Evolutionary conservation across 768 basidiomycete genomes (phyloP), one percentile per base, ranked within the genome.

Genomic region (Leccinum incarnatum): DNA sequence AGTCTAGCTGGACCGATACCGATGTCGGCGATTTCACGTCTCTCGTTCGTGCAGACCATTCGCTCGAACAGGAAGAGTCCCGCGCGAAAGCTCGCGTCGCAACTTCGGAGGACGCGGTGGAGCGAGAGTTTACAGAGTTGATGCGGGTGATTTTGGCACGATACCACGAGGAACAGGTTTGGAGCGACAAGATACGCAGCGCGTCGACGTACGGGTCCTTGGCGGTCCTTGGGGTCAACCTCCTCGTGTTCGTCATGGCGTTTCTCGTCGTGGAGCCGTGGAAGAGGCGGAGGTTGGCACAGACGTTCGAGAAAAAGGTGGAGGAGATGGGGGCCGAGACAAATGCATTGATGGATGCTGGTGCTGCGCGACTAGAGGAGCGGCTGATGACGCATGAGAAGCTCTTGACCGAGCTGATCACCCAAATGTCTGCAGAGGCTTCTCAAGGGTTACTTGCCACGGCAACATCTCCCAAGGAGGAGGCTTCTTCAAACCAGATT

Each of bases 81-180:
- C 77, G 80, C 10, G 84, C 90, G 1, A 95, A 96, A 67, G 73
- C 71, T 7, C 80, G 78, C 17, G 87, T 91, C 3, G 80, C 82
- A 21, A 80, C 84, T 42, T 81, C 84, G 2, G 97, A 99, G 65
- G 82, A 84, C 53, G 83, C 82, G 2, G 92, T 94, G 17, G 97
- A 99, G 64, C 82, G 83, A 48, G 91, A 89, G 65, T 97, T 98
- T 71, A 87, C 81, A 67, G 88, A 86, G 69, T 81, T 98, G 63
- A 91, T 96, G 88, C 86, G 86, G 56, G 79, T 83, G 10, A 98
- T 98, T 67, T 81, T 99, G 58, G 86, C 84, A 51, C 83, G 96
- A 40, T 98, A 98, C 73, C 96, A 98, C 76, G 96, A 98, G 75
- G 97, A 99, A 71, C 97, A 99, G 72, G 86, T 98, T 2, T 99